Percentiles rank a stretch among this genome's conserved stretches.
Evolutionary conservation across 2,329 filamentous ascomycete genomes (phyloP).

Genomic region (Alternaria triticimaculans): DNA sequence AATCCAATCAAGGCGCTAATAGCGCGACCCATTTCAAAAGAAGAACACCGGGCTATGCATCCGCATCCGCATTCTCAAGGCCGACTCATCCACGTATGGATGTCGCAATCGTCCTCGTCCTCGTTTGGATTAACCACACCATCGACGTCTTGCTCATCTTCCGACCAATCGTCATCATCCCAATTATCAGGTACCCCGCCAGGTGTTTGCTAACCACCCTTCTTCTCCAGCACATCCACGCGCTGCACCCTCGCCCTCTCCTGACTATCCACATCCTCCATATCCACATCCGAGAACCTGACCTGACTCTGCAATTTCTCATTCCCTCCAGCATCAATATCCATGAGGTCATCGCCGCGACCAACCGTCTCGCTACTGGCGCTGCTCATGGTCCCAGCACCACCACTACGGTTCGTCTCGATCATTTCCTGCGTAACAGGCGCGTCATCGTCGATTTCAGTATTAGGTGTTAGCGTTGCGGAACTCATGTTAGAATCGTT

Average conservation of each 20-base stretch:
- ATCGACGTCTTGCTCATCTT: not conserved
- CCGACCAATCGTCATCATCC: not conserved
- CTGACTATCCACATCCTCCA: conserved; percentile 29
- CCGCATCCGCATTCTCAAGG: not conserved
- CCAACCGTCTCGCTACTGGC: conserved; percentile 34
- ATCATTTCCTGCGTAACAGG: conserved; percentile 31
- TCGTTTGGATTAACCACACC: not conserved
- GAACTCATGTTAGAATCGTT: conserved; percentile 30
- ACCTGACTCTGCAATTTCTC: conserved; percentile 14
- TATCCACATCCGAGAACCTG: conserved; percentile 30
- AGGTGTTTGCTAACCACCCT: conserved; percentile 22
- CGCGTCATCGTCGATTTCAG: conserved; percentile 36
- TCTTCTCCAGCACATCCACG: conserved; percentile 35
- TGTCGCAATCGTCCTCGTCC: not conserved
- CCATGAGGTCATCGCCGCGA: conserved; percentile 26
- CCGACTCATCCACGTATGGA: not conserved
- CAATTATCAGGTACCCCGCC: not conserved
- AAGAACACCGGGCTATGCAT: not conserved
- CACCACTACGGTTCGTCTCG: conserved; percentile 31
- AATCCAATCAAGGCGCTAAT: too few species aligned
- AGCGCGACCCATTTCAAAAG: too few species aligned
- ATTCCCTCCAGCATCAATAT: conserved; percentile 8
- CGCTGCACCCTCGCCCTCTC: conserved; percentile 24
- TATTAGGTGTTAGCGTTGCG: conserved; percentile 45
- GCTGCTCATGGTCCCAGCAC: conserved; percentile 22